Evolutionary conservation across 2,329 filamentous ascomycete genomes (phyloP).

Genomic region (Diaporthe eres): DNA sequence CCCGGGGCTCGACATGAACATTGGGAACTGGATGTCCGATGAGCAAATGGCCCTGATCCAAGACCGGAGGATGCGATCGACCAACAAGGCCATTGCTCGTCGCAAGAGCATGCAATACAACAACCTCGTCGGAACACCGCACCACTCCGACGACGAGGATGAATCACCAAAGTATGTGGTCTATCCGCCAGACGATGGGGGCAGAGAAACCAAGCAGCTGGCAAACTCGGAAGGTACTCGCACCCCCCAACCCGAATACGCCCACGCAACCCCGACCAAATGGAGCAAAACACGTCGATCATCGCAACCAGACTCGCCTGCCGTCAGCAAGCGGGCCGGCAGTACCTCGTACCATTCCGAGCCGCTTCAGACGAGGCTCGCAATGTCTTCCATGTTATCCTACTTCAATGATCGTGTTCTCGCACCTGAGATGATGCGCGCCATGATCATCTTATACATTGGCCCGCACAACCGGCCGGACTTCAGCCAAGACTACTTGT

Average conservation of each 20-base stretch:
- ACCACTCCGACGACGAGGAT: slow-evolving; percentile 82
- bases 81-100: slow-evolving; percentile 82
- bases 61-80: slow-evolving; percentile 82
- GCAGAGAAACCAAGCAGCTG: slow-evolving; percentile 41
- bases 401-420: slow-evolving; percentile 97
- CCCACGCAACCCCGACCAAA: slow-evolving; percentile 61
- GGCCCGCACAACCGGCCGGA: slow-evolving; percentile 94
- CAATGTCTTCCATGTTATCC: slow-evolving; percentile 96
- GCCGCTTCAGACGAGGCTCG: slow-evolving; percentile 85
- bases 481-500: slow-evolving; percentile 90
- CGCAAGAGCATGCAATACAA: slow-evolving; percentile 93
- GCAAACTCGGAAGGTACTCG: slow-evolving; percentile 45
- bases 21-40: slow-evolving; percentile 99
- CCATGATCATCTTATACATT: slow-evolving; percentile 98
- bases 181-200: slow-evolving; percentile 41
- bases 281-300: slow-evolving; percentile 48
- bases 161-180: slow-evolving; percentile 54
- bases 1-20: slow-evolving; percentile 94
- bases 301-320: slow-evolving; percentile 42
- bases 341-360: slow-evolving; percentile 66
- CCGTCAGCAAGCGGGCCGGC: slow-evolving; percentile 37
- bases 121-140: slow-evolving; percentile 85
- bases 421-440: slow-evolving; percentile 97
- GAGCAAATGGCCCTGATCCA: slow-evolving; percentile 96
- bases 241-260: slow-evolving; percentile 64